A percentile compares a stretch with the other conserved stretches of the same genome.
Evolutionary conservation across 2,329 filamentous ascomycete species (phyloP).

Genomic region (Alternaria dauci): DNA sequence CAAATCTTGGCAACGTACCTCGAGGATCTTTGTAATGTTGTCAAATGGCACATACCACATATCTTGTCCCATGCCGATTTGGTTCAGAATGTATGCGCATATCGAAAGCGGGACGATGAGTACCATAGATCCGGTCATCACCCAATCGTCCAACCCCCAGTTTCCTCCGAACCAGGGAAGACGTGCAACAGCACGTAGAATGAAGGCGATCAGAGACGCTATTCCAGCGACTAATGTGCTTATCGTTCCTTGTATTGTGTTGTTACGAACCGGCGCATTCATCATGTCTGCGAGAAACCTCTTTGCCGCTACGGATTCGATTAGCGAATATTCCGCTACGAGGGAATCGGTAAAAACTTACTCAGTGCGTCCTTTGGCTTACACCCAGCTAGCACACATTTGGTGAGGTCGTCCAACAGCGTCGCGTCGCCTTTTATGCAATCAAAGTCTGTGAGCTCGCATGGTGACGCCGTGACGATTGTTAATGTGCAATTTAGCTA

Average conservation of each 20-base stretch:
- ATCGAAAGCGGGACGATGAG: slow-evolving; percentile 30
- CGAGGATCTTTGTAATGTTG: slow-evolving; percentile 56
- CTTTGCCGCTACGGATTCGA: slow-evolving; percentile 41
- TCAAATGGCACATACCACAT: slow-evolving; percentile 59
- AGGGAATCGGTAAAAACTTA: slow-evolving; percentile 19
- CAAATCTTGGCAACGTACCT: slow-evolving; percentile 22
- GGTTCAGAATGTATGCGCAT: slow-evolving; percentile 16
- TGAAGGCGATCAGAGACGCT: slow-evolving; percentile 41
- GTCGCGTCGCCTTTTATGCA: slow-evolving; percentile 34
- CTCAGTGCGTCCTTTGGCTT: slow-evolving; percentile 37
- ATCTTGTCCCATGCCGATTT: slow-evolving; percentile 60
- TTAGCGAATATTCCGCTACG: neutral
- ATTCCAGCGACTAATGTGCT: slow-evolving; percentile 48
- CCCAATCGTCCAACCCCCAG: slow-evolving; percentile 53
- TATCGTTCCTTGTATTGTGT: slow-evolving; percentile 47
- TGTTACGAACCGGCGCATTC: slow-evolving; percentile 45
- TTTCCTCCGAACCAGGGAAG: slow-evolving; percentile 46
- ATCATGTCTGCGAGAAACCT: slow-evolving; percentile 44
- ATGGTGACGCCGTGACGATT: slow-evolving; percentile 31
- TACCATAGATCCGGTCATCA: slow-evolving; percentile 35
- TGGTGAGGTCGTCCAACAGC: slow-evolving; percentile 24
- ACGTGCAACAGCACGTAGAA: slow-evolving; percentile 49
- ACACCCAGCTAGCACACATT: slow-evolving; percentile 34
- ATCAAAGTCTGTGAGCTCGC: slow-evolving; percentile 33
- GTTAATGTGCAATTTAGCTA: slow-evolving; percentile 35